phyloP scores from a whole-genome alignment of 169 alveolate genomes.

The Eimeria acervulina region DNA sequence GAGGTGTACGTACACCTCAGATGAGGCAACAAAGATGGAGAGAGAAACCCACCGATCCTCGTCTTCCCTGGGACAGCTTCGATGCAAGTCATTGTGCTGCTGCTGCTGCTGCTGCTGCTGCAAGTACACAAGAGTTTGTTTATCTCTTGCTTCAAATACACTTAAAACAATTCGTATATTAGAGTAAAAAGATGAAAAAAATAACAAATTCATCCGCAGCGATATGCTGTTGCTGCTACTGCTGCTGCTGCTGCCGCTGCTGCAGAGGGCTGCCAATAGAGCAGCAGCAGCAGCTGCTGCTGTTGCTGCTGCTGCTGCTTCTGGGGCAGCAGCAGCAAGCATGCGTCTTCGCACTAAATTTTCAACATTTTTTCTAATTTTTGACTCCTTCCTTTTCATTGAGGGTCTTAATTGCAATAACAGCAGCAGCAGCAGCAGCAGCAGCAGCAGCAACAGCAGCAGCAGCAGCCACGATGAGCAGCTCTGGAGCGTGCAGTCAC shows the following conservation, averaged over 20 bases:
- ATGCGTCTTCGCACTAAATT: not conserved
- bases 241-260: no score
- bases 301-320: no score
- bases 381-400: not conserved
- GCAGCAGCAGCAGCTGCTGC: no score
- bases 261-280: no score
- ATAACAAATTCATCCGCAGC: no score
- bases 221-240: no score
- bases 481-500: not conserved
- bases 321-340: no score
- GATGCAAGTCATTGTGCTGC: not conserved
- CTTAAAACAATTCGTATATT: no score
- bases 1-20: conserved; percentile 43
- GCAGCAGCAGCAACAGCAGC: conserved; percentile 46
- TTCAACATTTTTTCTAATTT: not conserved
- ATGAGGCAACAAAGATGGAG: not conserved
- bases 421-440: not conserved
- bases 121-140: not conserved
- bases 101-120: conserved; percentile 22
- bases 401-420: not conserved
- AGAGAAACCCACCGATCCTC: not conserved
- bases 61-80: conserved; percentile 37
- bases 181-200: no score
- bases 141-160: no score
- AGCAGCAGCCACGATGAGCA: conserved; percentile 24